Conservation (phyloP, 2,329 filamentous ascomycete species). For the Dactylonectria estremocensis region DNA sequence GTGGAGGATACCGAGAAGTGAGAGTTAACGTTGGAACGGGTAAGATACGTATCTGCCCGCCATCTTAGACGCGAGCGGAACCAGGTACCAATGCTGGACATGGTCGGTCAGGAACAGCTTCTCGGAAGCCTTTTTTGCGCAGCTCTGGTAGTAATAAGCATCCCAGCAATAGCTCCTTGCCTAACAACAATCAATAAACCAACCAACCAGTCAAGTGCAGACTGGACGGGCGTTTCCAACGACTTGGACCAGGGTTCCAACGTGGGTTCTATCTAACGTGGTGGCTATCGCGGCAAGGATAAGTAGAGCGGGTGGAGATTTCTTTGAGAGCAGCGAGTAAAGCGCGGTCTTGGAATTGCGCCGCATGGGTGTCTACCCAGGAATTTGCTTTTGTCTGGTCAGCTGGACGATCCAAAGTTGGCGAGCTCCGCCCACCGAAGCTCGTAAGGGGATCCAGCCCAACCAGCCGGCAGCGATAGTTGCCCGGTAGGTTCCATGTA, state of each 20-base stretch:
- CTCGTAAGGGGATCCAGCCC: conserved; percentile 29
- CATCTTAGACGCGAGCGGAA: not conserved
- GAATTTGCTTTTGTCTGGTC: conserved; percentile 43
- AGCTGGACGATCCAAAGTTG: conserved; percentile 42
- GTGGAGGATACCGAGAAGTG: not conserved
- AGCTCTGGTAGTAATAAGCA: not conserved
- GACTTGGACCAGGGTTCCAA: conserved; percentile 1
- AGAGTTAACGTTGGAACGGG: not conserved
- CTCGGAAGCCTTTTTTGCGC: not conserved
- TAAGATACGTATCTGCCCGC: not conserved
- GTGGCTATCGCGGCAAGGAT: conserved; percentile 41
- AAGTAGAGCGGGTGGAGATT: conserved; percentile 29
- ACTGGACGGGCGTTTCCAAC: not conserved
- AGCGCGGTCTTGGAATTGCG: conserved; percentile 26
- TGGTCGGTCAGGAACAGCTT: not conserved
- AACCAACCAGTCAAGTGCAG: not conserved
- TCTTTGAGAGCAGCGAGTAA: conserved; percentile 25
- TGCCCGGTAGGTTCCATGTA: conserved; percentile 6
- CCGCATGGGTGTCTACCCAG: conserved; percentile 13
- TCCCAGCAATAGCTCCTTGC: not conserved
- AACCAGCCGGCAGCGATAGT: conserved; percentile 33
- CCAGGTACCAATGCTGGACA: not conserved
- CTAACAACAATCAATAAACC: not conserved
- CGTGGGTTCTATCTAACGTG: conserved; percentile 13
- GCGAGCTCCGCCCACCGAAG: conserved; percentile 39